phyloP scores from a whole-genome alignment of 331 rosid species.

The Spiraea crenata region DNA sequence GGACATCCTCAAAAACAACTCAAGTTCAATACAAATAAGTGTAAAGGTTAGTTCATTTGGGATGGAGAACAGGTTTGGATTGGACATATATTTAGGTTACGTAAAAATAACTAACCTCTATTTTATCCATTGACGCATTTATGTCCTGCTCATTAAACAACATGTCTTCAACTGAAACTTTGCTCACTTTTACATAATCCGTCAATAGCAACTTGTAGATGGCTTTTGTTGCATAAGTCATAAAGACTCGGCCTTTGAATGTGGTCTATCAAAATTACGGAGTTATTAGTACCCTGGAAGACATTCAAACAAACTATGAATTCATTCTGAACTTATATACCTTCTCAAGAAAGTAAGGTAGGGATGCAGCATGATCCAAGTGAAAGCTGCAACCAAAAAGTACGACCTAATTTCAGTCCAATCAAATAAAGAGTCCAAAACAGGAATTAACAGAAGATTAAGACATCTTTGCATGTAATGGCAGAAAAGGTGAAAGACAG shows the following conservation, averaged over 20 bases:
- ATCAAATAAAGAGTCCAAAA: not conserved
- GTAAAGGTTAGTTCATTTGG: not conserved
- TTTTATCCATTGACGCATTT: constrained; percentile 91
- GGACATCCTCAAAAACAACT: not conserved
- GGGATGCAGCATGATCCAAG: constrained; percentile 91
- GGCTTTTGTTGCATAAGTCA: constrained; percentile 98
- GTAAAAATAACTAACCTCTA: constrained; percentile 57
- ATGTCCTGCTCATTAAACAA: constrained; percentile 86
- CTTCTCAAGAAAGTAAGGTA: constrained; percentile 90
- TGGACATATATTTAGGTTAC: not conserved
- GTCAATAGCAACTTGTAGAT: constrained; percentile 83
- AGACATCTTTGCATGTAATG: not conserved
- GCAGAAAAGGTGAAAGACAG: not conserved
- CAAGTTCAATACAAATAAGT: not conserved
- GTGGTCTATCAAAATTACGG: constrained; percentile 52
- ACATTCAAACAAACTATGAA: not conserved
- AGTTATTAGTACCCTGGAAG: constrained; percentile 15
- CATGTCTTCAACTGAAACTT: constrained; percentile 92
- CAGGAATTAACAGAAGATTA: not conserved
- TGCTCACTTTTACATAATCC: constrained; percentile 90
- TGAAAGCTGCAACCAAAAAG: constrained; percentile 58
- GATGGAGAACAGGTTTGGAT: not conserved
- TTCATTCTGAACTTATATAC: constrained; percentile 25
- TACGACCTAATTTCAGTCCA: constrained; percentile 6
- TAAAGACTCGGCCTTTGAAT: constrained; percentile 86